A percentile compares a stretch with the other conserved stretches of the same genome.
Conservation (phyloP, 2,329 filamentous ascomycete species). For the Coniochaeta sp. region DNA sequence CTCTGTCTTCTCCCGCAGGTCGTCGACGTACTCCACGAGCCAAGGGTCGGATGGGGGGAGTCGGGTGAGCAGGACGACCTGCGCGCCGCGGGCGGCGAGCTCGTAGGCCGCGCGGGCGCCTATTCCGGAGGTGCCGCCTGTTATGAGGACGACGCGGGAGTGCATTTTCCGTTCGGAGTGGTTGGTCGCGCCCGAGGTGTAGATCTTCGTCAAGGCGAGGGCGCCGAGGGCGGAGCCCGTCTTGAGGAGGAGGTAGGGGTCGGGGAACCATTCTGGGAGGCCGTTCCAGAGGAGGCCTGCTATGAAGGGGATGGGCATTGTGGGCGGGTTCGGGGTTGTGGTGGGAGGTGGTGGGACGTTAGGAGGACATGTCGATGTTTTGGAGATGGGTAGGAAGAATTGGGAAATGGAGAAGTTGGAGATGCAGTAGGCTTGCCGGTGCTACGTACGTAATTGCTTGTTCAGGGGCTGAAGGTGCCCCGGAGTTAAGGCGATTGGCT, state of each 20-base stretch:
- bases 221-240: slow-evolving; percentile 25
- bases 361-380: background rate
- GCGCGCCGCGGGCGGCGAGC: slow-evolving; percentile 76
- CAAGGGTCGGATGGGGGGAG: slow-evolving; percentile 78
- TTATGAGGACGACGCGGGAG: slow-evolving; percentile 88
- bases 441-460: slow-evolving; percentile 4
- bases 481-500: slow-evolving; percentile 2
- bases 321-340: slow-evolving; percentile 15
- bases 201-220: slow-evolving; percentile 57
- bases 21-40: slow-evolving; percentile 85
- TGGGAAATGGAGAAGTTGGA: background rate
- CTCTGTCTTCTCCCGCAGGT: slow-evolving; percentile 66
- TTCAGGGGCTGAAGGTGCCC: background rate
- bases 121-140: slow-evolving; percentile 89
- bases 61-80: slow-evolving; percentile 83
- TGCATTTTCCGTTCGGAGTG: slow-evolving; percentile 77
- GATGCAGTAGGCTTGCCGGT: background rate
- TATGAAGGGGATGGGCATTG: slow-evolving; percentile 49
- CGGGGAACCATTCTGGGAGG: slow-evolving; percentile 39
- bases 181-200: slow-evolving; percentile 70
- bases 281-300: slow-evolving; percentile 40
- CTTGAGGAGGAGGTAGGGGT: slow-evolving; percentile 34
- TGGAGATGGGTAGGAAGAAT: no score
- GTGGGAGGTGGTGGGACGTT: slow-evolving; percentile 3
- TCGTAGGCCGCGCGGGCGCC: slow-evolving; percentile 69